phyloP scores from a whole-genome alignment of 441 rosid genomes.

The Euphorbia celastroides region DNA sequence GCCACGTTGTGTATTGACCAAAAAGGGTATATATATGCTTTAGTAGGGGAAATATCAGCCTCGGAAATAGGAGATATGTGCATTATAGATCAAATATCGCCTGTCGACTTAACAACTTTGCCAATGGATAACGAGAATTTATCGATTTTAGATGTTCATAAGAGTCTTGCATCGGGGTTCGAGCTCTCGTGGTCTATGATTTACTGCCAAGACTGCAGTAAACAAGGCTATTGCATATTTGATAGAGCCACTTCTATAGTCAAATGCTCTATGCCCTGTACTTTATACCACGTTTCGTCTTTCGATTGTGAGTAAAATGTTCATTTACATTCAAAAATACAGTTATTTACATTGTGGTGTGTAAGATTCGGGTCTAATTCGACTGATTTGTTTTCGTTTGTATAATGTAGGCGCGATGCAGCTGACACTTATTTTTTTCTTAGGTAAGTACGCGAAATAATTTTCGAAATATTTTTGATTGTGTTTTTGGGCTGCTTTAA shows the following conservation, averaged over 20 bases:
- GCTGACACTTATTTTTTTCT: background rate
- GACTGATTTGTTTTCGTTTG: background rate
- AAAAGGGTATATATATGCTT: conserved; percentile 1
- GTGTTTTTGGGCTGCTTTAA: background rate
- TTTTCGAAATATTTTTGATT: no score
- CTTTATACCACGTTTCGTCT: background rate
- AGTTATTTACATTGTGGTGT: background rate
- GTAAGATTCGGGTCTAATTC: background rate
- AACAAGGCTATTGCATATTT: background rate
- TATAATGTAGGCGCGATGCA: background rate
- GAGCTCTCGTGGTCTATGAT: background rate
- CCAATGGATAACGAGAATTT: background rate
- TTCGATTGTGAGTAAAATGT: conserved; percentile 3
- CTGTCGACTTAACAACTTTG: background rate
- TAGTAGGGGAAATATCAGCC: background rate
- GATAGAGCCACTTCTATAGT: background rate
- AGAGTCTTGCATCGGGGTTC: background rate
- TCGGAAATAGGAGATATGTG: background rate
- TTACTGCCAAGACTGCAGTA: background rate
- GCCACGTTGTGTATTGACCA: background rate
- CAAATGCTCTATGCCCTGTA: background rate
- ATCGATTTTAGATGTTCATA: conserved; percentile 2
- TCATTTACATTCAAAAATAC: background rate
- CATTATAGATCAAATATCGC: background rate
- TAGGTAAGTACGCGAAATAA: background rate